Evolutionary conservation across 2,329 filamentous ascomycete species (phyloP).

Genomic region (Achaetomium macrosporum): DNA sequence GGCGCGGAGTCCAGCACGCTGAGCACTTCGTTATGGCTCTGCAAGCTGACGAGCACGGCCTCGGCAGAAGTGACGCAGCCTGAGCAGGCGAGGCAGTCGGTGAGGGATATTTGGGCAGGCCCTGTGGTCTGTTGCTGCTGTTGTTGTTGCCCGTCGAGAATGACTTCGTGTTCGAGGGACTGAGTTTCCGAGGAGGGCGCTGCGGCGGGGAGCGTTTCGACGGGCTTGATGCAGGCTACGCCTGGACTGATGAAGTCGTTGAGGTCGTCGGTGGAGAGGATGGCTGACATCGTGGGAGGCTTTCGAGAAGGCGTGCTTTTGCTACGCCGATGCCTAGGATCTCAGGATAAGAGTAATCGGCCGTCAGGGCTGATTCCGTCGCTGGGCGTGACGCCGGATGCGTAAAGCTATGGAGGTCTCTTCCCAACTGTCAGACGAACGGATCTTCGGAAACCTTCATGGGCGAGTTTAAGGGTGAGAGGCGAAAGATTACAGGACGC

Average conservation of each 20-base stretch:
- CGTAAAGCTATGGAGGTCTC: neutral
- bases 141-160: constrained; percentile 73
- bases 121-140: constrained; percentile 46
- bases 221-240: constrained; percentile 95
- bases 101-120: constrained; percentile 88
- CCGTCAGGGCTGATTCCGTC: too few relatives aligned
- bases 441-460: neutral
- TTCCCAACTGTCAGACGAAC: too few relatives aligned
- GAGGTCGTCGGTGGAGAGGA: constrained; percentile 90
- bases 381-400: too few relatives aligned
- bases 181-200: constrained; percentile 30
- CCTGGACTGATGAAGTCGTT: constrained; percentile 99
- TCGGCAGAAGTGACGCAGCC: constrained; percentile 97
- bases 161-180: constrained; percentile 71
- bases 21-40: constrained; percentile 89
- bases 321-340: too few relatives aligned
- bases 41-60: constrained; percentile 89
- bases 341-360: too few relatives aligned
- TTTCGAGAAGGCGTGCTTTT: neutral
- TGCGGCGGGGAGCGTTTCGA: constrained; percentile 77
- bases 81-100: constrained; percentile 94
- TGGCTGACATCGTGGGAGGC: constrained; percentile 73
- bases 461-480: neutral
- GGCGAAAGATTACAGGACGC: neutral
- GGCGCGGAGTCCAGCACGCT: constrained; percentile 67